Evolutionary conservation across 2,329 filamentous ascomycete species (phyloP), one percentile per base, ranked within the genome.

Genomic region (Fusarium buharicum): DNA sequence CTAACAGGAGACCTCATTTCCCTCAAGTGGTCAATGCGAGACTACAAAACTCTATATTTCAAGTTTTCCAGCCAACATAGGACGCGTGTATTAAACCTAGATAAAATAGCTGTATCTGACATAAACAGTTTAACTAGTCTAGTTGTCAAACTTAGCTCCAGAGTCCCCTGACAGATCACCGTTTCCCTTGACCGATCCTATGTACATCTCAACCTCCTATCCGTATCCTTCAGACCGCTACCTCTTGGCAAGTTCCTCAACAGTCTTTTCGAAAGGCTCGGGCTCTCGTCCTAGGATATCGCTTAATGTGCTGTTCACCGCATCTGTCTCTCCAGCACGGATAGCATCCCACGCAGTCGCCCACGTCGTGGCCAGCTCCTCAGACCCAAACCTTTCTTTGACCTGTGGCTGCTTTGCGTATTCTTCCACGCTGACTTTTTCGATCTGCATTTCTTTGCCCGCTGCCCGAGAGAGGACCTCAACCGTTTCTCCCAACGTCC

Each of bases 301-400:
- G 0, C 20, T 17, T 27, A 58, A 14, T 0, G 45, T 64, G 2
- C 20, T 11, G 2, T 44, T 61, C 2, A 64, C 46, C 0, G 31
- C 33, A 9, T 41, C 63, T 1, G 63, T 52, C n/a, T 66, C 64
- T 1, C 64, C 59, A 3, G 43, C 59, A 12, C 24, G 39, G 1
- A 66, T 66, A 4, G 51, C 64, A 3, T 62, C 51, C 63, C 63
- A 66, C 2, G 64, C 64, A 5, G 64, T 66, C 13, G 64, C 64
- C 64, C 64, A 66, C 0, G 59, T 58, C 1, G 14, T 50, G 0
- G 63, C 59, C 1, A 51, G 37, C 0, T 62, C 44, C 8, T 52
- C 44, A 0, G 45, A 48, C 1, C 51, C 56, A 4, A 67, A 67
- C 3, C 56, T 54, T 4, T 12, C 20, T 8, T 47, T 37, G 3